Percentiles rank a stretch among this genome's conserved stretches.
phyloP scores from a whole-genome alignment of 2,329 filamentous ascomycete species.

The Exophiala sp. region DNA sequence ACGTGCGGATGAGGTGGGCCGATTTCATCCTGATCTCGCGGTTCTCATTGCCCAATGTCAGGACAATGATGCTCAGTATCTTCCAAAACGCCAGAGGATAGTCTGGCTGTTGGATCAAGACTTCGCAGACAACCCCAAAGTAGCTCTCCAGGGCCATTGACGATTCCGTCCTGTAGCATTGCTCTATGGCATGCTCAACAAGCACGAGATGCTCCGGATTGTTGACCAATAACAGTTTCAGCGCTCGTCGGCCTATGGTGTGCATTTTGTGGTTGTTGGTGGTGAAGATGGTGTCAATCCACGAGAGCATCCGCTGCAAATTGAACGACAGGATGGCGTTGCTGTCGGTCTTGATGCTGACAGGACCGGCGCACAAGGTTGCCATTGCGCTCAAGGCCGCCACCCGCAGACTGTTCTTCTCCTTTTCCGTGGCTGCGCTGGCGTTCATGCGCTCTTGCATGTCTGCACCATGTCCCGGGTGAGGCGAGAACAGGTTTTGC shows the following conservation, averaged over 20 bases:
- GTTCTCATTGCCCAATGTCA: conserved; percentile 86
- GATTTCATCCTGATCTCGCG: conserved; percentile 86
- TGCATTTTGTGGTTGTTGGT: conserved; percentile 89
- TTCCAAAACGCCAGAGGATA: conserved; percentile 87
- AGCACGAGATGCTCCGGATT: conserved; percentile 83
- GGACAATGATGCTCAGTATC: conserved; percentile 77
- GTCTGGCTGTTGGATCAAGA: conserved; percentile 74
- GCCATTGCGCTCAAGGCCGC: conserved; percentile 95
- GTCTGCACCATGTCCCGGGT: conserved; percentile 46
- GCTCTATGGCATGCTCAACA: conserved; percentile 80
- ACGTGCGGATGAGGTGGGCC: conserved; percentile 66
- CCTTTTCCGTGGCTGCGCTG: conserved; percentile 90
- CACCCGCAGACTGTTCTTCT: conserved; percentile 85
- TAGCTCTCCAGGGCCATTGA: conserved; percentile 89
- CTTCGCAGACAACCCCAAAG: conserved; percentile 84
- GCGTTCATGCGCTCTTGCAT: conserved; percentile 64
- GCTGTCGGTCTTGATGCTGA: conserved; percentile 82
- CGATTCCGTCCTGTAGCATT: conserved; percentile 77
- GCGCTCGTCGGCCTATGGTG: conserved; percentile 75
- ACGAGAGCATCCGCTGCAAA: conserved; percentile 82
- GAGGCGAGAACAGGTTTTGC: conserved; percentile 74
- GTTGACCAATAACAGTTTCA: conserved; percentile 83
- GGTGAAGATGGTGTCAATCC: conserved; percentile 93
- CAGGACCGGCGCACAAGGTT: conserved; percentile 70
- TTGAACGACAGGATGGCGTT: conserved; percentile 87